Evolutionary conservation across 108 stramenopile species (phyloP), one percentile per base, ranked within the genome.

Genomic region (Chaetoceros tenuissimus): DNA sequence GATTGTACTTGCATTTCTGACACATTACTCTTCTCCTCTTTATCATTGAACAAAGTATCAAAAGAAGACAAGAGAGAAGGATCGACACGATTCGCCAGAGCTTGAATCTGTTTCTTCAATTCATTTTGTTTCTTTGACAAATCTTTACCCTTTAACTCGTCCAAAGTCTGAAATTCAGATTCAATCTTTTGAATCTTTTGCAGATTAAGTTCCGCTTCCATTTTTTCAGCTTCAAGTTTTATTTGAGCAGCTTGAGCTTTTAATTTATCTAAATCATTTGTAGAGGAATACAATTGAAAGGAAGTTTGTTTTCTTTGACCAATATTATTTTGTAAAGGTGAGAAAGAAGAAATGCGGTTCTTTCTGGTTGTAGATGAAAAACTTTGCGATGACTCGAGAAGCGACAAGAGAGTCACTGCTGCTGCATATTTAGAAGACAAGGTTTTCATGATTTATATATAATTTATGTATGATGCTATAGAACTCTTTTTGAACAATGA

Each of bases 191-290:
- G 7, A 49, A 49, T 49, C 18, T 49, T 49, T 7, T 24, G 13
- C 48, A 49, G 23, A n/a, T 21, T 49, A 7, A 49, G 48, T 24
- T 49, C 48, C 13, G 48, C 48, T 18, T 49, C 48, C 18, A 49
- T 16, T 24, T 49, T 49, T 18, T 49, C 48, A 24, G 48, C 48
- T 24, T 49, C 48, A 3, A 49, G 48, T 24, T 40, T 40, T 13
- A 40, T 40, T 40, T 40, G 5, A 40, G 5, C 13, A 13, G 34
- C 34, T 13, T 40, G 34, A 10, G 5, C 34, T 40, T 40, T 5
- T 10, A 40, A 13, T 40, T 40, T 13, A 10, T 40, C 34, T 40
- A 40, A 13, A 13, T 40, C 34, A 40, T 5, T 10, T 13, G 34
- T 40, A 40, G 8, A 40, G 5, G 34, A 40, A 40, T 40, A 40